These are phyloP conservation scores for Elymus sibiricus DNA, from an alignment of 176 grass and related monocot species.

Conservation along the genomic window DNA sequence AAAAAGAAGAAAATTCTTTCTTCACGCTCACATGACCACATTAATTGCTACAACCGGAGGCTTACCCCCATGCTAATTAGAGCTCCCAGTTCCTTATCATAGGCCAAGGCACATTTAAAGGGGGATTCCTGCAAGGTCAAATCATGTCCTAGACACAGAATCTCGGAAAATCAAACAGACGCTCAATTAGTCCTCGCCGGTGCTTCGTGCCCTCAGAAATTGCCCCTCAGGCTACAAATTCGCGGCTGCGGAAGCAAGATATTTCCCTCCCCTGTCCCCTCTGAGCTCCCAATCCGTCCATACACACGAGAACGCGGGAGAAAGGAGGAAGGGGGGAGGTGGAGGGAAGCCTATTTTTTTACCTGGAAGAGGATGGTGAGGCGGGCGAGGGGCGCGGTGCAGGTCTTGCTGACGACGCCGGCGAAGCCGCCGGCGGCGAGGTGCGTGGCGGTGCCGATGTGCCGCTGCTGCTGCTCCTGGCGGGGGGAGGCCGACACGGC, in stretches of 20 bases:
- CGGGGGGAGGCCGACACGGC: conserved; percentile 2
- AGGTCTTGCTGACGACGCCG: conserved; percentile 89
- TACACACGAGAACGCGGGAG: not conserved
- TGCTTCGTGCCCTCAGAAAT: not conserved
- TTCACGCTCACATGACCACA: not conserved
- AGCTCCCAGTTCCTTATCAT: not conserved
- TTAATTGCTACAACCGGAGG: not conserved
- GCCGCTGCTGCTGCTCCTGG: conserved; percentile 42
- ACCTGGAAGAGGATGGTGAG: conserved; percentile 98
- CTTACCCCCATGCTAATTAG: not conserved
- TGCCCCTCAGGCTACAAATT: not conserved
- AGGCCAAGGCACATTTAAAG: too few species aligned
- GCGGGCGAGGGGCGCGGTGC: conserved; percentile 83
- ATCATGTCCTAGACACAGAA: not conserved
- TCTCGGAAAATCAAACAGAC: not conserved
- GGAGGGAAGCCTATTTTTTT: too few species aligned
- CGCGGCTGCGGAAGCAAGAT: not conserved
- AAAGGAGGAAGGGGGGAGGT: not conserved
- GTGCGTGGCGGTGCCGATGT: conserved; percentile 58
- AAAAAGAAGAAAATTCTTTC: not conserved
- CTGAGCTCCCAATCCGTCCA: not conserved
- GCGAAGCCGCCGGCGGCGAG: conserved; percentile 74
- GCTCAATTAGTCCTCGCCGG: not conserved
- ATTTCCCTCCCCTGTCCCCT: too few species aligned
- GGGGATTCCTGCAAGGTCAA: not conserved